Conservation (phyloP, 192 early-diverging fungal genomes). For the Coemansia aciculifera region DNA sequence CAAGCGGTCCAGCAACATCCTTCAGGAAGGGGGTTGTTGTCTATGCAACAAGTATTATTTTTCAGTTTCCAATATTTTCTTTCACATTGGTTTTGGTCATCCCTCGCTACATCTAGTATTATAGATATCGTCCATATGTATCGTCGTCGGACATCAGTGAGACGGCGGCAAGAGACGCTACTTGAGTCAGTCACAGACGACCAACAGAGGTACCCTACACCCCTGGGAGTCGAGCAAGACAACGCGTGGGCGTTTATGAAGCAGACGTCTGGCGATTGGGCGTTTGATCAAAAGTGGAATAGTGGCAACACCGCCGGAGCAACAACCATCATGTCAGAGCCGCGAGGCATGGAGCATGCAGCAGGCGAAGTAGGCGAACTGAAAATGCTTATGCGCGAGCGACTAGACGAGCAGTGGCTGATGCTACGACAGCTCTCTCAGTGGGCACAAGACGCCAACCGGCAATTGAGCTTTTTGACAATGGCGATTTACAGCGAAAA, state of each 20-base stretch:
- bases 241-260: slow-evolving; percentile 5
- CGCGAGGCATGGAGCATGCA: not conserved
- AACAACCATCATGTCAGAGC: not conserved
- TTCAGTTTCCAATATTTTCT: not conserved
- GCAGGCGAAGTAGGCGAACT: slow-evolving; percentile 27
- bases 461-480: slow-evolving; percentile 30
- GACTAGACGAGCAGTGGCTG: slow-evolving; percentile 47
- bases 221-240: slow-evolving; percentile 3
- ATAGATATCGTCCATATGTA: slow-evolving; percentile 1
- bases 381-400: slow-evolving; percentile 24
- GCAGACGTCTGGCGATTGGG: not conserved
- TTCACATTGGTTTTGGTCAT: not conserved
- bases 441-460: slow-evolving; percentile 31
- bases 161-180: not conserved
- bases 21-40: not conserved
- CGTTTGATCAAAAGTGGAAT: not conserved
- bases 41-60: not conserved
- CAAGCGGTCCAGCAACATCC: not conserved
- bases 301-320: not conserved
- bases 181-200: not conserved
- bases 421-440: slow-evolving; percentile 37
- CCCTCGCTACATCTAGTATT: not conserved
- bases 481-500: slow-evolving; percentile 15
- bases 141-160: slow-evolving; percentile 3
- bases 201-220: not conserved